Percentiles rank a stretch among this genome's conserved stretches.
These are phyloP conservation scores for Knoxia roxburghii DNA, from an alignment of 257 asterid species.

Conservation along the genomic window DNA sequence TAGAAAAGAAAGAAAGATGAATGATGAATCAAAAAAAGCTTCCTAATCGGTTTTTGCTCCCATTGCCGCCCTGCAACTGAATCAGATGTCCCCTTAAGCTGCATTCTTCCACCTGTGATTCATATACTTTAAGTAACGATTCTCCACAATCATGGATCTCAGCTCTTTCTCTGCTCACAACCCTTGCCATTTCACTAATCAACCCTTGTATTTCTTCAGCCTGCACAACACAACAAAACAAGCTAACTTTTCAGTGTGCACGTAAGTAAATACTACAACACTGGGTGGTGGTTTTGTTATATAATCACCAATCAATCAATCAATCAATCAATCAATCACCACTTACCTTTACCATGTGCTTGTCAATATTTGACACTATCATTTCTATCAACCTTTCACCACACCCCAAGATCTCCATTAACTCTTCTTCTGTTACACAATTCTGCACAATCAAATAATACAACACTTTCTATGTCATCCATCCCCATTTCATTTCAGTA, in stretches of 20 bases:
- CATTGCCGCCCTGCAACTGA: slow-evolving; percentile 12
- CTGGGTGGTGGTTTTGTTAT: no score
- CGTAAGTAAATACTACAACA: no score
- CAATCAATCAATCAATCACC: neutral
- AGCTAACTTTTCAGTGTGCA: no score
- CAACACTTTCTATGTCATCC: no score
- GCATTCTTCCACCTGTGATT: slow-evolving; percentile 32
- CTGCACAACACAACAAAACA: slow-evolving; percentile 23
- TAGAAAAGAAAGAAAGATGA: no score
- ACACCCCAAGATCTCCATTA: slow-evolving; percentile 43
- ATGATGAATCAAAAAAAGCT: no score
- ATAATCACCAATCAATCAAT: no score
- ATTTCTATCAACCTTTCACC: slow-evolving; percentile 44
- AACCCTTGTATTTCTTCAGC: slow-evolving; percentile 61
- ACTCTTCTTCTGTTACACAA: slow-evolving; percentile 34
- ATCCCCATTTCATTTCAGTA: no score
- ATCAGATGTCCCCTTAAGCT: slow-evolving; percentile 26
- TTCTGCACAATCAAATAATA: slow-evolving; percentile 19
- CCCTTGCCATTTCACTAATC: slow-evolving; percentile 54
- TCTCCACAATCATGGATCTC: slow-evolving; percentile 66
- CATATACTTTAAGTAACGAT: slow-evolving; percentile 33
- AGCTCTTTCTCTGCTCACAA: slow-evolving; percentile 54
- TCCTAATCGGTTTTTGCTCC: no score
- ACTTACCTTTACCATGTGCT: slow-evolving; percentile 38
- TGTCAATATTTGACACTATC: slow-evolving; percentile 29